These are phyloP conservation scores for Mytilinidion resinicola DNA, from an alignment of 495 filamentous ascomycete species.

Conservation along the genomic window DNA sequence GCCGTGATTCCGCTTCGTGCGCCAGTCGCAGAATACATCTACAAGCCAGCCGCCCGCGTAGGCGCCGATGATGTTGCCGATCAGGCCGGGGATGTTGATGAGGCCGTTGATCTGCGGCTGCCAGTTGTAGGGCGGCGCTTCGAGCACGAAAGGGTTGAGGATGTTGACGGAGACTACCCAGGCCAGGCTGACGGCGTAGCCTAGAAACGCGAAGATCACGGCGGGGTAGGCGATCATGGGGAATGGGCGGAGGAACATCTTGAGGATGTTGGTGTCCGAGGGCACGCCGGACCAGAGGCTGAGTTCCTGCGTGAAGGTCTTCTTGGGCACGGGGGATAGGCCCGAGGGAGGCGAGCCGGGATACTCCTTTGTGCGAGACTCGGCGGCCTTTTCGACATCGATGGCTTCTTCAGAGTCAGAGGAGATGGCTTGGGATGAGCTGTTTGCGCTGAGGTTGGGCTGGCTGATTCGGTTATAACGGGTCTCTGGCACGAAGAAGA, in stretches of 20 bases:
- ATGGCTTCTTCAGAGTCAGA: constrained; percentile 12
- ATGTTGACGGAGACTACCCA: constrained; percentile 35
- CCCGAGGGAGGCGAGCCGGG: neutral
- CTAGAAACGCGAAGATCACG: constrained; percentile 32
- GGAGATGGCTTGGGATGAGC: neutral
- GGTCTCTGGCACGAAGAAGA: constrained; percentile 34
- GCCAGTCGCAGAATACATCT: constrained; percentile 30
- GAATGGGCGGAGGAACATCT: constrained; percentile 32
- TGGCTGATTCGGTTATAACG: constrained; percentile 25
- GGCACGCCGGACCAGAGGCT: constrained; percentile 30
- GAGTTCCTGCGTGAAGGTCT: constrained; percentile 29
- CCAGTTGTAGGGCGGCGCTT: constrained; percentile 35
- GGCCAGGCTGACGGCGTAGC: constrained; percentile 29
- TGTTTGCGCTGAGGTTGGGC: neutral
- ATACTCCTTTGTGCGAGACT: constrained; percentile 1
- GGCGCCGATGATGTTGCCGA: constrained; percentile 34
- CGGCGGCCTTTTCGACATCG: constrained; percentile 17
- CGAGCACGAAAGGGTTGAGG: constrained; percentile 32
- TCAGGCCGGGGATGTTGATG: constrained; percentile 34
- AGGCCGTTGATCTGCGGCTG: constrained; percentile 29
- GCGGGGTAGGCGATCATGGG: constrained; percentile 34
- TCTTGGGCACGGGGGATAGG: constrained; percentile 24
- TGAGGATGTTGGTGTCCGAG: constrained; percentile 26
- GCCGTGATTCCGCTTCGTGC: constrained; percentile 30
- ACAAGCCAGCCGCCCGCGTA: constrained; percentile 29